Evolutionary conservation across 345 rosid species (phyloP).

Genomic region (Boechera retrofracta): DNA sequence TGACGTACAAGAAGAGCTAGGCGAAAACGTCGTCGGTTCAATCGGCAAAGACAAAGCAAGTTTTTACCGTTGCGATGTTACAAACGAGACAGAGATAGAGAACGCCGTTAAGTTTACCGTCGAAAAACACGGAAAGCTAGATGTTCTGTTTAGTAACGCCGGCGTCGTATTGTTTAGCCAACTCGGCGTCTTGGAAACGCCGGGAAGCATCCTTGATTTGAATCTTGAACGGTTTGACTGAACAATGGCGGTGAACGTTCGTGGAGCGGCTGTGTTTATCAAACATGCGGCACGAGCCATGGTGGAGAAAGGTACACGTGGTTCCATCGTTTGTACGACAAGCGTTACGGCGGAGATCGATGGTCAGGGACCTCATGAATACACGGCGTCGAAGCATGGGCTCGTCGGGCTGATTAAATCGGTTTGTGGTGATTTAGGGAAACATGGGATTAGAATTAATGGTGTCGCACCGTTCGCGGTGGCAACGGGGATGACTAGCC

Average conservation of each 20-base stretch:
- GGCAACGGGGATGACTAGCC: conserved; percentile 67
- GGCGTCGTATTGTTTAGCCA: conserved; percentile 43
- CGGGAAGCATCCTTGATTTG: conserved; percentile 60
- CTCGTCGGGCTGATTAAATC: conserved; percentile 66
- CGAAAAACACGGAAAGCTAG: conserved; percentile 59
- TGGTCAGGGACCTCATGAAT: conserved; percentile 60
- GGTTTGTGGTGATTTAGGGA: conserved; percentile 78
- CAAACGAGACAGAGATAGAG: conserved; percentile 72
- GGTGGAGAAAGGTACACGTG: conserved; percentile 61
- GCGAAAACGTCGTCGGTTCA: conserved; percentile 52
- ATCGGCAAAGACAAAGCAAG: conserved; percentile 52
- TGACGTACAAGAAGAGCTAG: conserved; percentile 74
- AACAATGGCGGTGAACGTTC: conserved; percentile 65
- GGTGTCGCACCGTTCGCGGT: conserved; percentile 75
- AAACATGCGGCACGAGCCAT: conserved; percentile 77
- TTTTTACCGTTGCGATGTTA: conserved; percentile 68
- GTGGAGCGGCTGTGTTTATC: conserved; percentile 70
- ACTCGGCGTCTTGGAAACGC: conserved; percentile 50
- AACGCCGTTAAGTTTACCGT: conserved; percentile 58
- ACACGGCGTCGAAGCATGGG: conserved; percentile 74
- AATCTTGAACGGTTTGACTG: conserved; percentile 56
- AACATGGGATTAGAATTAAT: conserved; percentile 77
- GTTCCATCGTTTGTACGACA: conserved; percentile 71
- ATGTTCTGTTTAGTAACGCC: conserved; percentile 79
- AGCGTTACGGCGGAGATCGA: conserved; percentile 51